Percentiles rank a stretch among this genome's conserved stretches.
Conservation (phyloP, 495 filamentous ascomycete species). For the Thermothielavioides terrestris region DNA sequence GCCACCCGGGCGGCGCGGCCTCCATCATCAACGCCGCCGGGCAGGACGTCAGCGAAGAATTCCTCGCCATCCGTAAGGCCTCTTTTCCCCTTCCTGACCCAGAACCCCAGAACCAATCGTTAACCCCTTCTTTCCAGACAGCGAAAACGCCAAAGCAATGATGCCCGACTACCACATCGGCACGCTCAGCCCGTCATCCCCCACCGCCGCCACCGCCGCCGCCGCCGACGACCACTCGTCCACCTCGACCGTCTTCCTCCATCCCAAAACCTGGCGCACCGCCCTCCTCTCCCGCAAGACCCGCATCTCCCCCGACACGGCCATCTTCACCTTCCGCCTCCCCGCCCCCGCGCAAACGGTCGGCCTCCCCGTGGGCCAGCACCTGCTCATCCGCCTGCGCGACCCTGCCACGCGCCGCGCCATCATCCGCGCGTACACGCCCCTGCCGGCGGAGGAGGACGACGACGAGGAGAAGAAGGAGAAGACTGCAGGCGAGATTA, state of each 20-base stretch:
- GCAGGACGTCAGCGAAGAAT: conserved; percentile 84
- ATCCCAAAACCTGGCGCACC: conserved; percentile 62
- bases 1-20: conserved; percentile 81
- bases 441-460: conserved; percentile 69
- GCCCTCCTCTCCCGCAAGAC: conserved; percentile 57
- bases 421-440: conserved; percentile 85
- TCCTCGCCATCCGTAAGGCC: conserved; percentile 82
- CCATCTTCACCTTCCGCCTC: conserved; percentile 74
- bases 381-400: conserved; percentile 76
- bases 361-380: conserved; percentile 81
- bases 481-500: no score
- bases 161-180: conserved; percentile 87
- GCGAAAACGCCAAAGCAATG: conserved; percentile 88
- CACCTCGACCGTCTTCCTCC: conserved; percentile 53
- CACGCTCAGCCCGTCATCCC: conserved; percentile 57
- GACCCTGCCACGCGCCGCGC: conserved; percentile 59
- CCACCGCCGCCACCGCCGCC: conserved; percentile 44
- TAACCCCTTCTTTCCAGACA: conserved; percentile 46
- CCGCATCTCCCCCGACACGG: conserved; percentile 68
- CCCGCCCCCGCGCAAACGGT: conserved; percentile 62
- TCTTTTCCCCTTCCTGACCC: background rate
- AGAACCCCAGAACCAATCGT: background rate
- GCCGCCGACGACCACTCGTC: conserved; percentile 21
- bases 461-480: no score
- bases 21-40: conserved; percentile 82